Conservation (phyloP, 2,329 filamentous ascomycete species). For the Achaetomium macrosporum region DNA sequence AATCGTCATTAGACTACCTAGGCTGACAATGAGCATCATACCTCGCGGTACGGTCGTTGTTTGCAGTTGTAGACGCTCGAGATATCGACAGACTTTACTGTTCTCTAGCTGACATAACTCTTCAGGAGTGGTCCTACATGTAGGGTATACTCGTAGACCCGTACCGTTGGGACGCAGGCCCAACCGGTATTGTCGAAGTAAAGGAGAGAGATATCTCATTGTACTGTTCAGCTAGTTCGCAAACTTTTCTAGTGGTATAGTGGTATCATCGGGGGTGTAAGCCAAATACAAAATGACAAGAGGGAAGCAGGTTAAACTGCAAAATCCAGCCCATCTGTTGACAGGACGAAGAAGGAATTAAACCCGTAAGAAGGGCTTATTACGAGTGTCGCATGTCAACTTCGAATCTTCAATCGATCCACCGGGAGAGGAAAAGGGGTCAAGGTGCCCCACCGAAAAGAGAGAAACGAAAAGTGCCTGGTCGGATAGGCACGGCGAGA, state of each 20-base stretch:
- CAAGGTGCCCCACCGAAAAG: not conserved
- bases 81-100: too few species aligned
- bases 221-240: slow-evolving; percentile 14
- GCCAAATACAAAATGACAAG: slow-evolving; percentile 7
- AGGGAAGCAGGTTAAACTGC: not conserved
- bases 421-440: not conserved
- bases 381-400: slow-evolving; percentile 12
- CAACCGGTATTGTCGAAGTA: not conserved
- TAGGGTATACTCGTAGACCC: too few species aligned
- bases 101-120: too few species aligned
- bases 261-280: slow-evolving; percentile 27
- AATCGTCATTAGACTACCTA: too few species aligned
- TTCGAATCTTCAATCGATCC: slow-evolving; percentile 1
- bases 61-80: too few species aligned
- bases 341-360: not conserved
- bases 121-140: too few species aligned
- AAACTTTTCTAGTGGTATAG: slow-evolving; percentile 23
- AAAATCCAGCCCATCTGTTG: not conserved
- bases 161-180: too few species aligned
- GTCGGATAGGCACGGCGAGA: not conserved
- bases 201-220: slow-evolving; percentile 1
- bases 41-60: too few species aligned
- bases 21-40: too few species aligned
- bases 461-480: slow-evolving; percentile 10
- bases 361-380: slow-evolving; percentile 14